phyloP scores from a whole-genome alignment of 2,329 filamentous ascomycete genomes.

The Drechslerella coelobrocha region DNA sequence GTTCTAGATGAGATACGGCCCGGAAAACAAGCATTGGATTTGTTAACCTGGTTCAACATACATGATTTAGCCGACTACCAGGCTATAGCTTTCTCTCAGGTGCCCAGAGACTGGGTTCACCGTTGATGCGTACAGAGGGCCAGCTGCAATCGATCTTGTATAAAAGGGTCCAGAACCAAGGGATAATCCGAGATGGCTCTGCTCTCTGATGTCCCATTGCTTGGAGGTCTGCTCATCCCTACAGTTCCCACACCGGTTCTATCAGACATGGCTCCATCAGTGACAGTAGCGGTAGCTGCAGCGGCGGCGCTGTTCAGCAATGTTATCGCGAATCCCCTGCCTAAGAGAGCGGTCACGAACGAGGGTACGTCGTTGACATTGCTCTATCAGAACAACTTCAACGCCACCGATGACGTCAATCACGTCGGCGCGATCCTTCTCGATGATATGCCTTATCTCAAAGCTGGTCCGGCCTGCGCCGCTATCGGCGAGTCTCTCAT shows the following conservation, averaged over 20 bases:
- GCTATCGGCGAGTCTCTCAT: slow-evolving; percentile 63
- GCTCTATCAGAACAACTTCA: slow-evolving; percentile 66
- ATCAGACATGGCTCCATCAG: slow-evolving; percentile 21
- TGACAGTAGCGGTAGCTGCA: slow-evolving; percentile 13
- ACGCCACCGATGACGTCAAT: slow-evolving; percentile 64
- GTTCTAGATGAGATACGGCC: background rate
- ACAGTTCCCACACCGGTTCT: background rate
- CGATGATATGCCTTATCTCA: slow-evolving; percentile 58
- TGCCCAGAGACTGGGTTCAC: background rate
- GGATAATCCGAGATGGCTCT: background rate
- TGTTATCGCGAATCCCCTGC: slow-evolving; percentile 22
- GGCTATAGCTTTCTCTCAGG: background rate
- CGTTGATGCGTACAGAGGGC: background rate
- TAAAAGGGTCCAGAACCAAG: background rate
- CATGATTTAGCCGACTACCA: slow-evolving; percentile 22
- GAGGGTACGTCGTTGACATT: slow-evolving; percentile 62
- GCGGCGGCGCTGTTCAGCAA: slow-evolving; percentile 23
- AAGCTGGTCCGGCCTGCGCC: slow-evolving; percentile 61
- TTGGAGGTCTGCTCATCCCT: slow-evolving; percentile 10
- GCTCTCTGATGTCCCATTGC: background rate
- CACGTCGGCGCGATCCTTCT: slow-evolving; percentile 64
- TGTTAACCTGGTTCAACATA: background rate
- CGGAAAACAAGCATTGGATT: slow-evolving; percentile 4
- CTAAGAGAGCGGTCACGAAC: slow-evolving; percentile 54
- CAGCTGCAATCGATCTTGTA: background rate